Evolutionary conservation across 31 red algal species (phyloP).

Genomic region (Bonnemaisonia californica): DNA sequence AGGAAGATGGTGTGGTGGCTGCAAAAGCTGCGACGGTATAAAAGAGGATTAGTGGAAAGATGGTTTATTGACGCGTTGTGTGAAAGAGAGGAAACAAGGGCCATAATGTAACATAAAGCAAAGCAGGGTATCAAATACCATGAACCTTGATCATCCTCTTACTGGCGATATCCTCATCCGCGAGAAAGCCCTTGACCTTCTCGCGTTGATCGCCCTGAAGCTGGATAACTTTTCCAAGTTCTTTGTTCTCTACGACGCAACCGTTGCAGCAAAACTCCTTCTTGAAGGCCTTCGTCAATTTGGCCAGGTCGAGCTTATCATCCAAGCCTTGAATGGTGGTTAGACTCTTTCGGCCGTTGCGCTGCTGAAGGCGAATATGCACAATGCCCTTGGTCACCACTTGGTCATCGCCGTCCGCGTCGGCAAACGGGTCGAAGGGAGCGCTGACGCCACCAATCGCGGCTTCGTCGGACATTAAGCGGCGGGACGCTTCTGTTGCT

Average conservation of each 20-base stretch:
- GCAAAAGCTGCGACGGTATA: too few relatives aligned
- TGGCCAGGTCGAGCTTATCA: constrained; percentile 88
- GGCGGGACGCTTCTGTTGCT: not conserved
- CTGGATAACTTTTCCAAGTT: constrained; percentile 94
- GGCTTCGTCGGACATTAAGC: constrained; percentile 61
- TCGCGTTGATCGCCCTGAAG: constrained; percentile 98
- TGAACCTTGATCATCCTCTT: constrained; percentile 98
- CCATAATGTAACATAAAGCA: not conserved
- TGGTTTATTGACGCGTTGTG: not conserved
- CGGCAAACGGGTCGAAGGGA: constrained; percentile 98
- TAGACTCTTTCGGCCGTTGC: constrained; percentile 96
- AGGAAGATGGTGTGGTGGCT: too few relatives aligned
- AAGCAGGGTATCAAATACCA: constrained; percentile 67
- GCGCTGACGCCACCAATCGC: constrained; percentile 62
- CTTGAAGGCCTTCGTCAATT: constrained; percentile 99
- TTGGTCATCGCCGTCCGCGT: constrained; percentile 89
- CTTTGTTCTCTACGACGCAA: constrained; percentile 93
- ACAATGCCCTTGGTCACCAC: constrained; percentile 95
- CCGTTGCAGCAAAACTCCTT: constrained; percentile 99
- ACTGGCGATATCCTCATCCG: constrained; percentile 91
- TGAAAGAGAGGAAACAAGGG: not conserved
- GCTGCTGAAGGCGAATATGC: constrained; percentile 97
- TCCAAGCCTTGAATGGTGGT: constrained; percentile 97
- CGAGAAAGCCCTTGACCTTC: constrained; percentile 91
- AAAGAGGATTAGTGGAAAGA: too few relatives aligned